phyloP scores from a whole-genome alignment of 192 early-diverging fungal species.

The Entomortierella beljakovae region DNA sequence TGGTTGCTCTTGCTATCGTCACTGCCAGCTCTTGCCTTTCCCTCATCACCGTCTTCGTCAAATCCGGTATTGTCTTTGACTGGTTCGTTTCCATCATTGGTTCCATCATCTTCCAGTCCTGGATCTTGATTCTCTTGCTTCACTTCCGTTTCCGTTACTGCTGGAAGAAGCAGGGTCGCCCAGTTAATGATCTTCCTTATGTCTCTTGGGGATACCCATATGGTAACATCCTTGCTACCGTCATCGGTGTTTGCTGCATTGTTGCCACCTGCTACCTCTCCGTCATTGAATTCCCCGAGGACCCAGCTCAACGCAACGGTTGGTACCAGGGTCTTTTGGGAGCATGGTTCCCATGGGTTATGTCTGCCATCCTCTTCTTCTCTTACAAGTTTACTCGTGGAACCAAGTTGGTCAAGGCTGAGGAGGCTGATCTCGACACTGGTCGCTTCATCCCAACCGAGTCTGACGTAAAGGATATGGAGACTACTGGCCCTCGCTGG shows the following conservation, averaged over 20 bases:
- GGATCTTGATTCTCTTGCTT: conserved; percentile 84
- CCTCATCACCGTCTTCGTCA: conserved; percentile 70
- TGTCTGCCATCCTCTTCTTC: conserved; percentile 57
- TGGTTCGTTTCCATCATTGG: conserved; percentile 76
- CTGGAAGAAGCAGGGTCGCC: conserved; percentile 75
- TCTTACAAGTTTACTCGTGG: conserved; percentile 62
- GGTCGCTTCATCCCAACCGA: conserved; percentile 54
- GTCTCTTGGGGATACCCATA: conserved; percentile 61
- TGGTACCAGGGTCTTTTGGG: conserved; percentile 33
- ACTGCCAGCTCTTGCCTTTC: conserved; percentile 72
- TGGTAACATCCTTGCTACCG: conserved; percentile 69
- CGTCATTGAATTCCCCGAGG: conserved; percentile 61
- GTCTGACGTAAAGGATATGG: conserved; percentile 25
- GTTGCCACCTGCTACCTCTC: conserved; percentile 62
- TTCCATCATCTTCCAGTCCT: conserved; percentile 84
- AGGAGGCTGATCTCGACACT: conserved; percentile 72
- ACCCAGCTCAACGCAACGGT: too few species aligned
- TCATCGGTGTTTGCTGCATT: conserved; percentile 73
- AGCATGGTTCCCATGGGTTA: conserved; percentile 47
- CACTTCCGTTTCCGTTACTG: conserved; percentile 90
- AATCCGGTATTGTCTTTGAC: conserved; percentile 78
- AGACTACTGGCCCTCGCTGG: conserved; percentile 26
- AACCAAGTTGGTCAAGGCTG: conserved; percentile 62
- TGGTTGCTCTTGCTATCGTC: conserved; percentile 69
- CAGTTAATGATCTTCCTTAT: conserved; percentile 69